Base-by-base conservation (phyloP, 2,329 filamentous ascomycete genomes). In the Hypoxylon sp. region DNA sequence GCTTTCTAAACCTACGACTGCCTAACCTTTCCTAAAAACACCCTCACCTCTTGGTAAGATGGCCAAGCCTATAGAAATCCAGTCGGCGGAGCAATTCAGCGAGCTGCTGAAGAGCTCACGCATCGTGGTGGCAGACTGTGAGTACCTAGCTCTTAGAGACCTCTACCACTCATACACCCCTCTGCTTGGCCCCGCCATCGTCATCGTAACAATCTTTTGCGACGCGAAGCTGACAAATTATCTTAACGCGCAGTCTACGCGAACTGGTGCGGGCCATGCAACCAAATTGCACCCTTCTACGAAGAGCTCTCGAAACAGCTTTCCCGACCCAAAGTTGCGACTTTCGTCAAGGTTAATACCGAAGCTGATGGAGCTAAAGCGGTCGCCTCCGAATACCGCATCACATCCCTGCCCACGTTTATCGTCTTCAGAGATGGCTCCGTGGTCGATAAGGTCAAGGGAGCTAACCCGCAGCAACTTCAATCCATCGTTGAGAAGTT, bases 61-160 rank as follows among this genome's bases (percentile, higher is more conserved):
- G 75, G 87, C 85, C 63, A 80, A 82, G 71, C 69, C 75, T 12
- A 66, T 82, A 61, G 75, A 81, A 54, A 87, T 90, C 67, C 78
- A 80, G 68, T 89, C 87, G 1, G 76, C 80, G 23, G 82, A 83
- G 74, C 89, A 95, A 75, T 90, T 96, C 74, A 85, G 84, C 73
- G 80, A 82, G 30, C 80, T 96, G 65, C 84, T 97, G 67, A 86
- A 86, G 67, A 88, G 86, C 59, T 94, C 92, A 32, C 88, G 87
- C 70, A 88, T 97, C 64, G 92, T 98, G 43, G 90, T 98, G 58
- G 90, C 91, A 75, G 92, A 97, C 81, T 97, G 94, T 97, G 83
- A 86, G 92, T 84, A 60, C 25, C 62, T 65, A n/a, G n/a, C n/a
- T 50, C 55, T 45, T 54, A 47, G 43, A 55, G 21, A 6, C 30